A percentile compares a stretch with the other conserved stretches of the same genome.
These are phyloP conservation scores for Alternaria angustiovoidea DNA, from an alignment of 2,329 filamentous ascomycete genomes.

Conservation along the genomic window DNA sequence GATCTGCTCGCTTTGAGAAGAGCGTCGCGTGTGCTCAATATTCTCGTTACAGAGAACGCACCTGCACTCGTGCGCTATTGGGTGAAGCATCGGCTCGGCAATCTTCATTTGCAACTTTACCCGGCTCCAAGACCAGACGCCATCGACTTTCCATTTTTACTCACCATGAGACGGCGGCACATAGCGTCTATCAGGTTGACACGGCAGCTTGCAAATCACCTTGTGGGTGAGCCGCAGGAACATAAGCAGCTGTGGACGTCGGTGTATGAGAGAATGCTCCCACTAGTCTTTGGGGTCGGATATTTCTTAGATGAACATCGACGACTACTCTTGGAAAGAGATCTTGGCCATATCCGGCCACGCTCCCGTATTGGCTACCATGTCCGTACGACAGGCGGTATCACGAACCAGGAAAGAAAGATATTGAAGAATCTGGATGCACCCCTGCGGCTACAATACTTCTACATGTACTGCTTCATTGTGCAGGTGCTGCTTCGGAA, in stretches of 20 bases:
- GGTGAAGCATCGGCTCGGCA: conserved; percentile 44
- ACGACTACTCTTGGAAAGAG: conserved; percentile 40
- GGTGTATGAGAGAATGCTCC: conserved; percentile 49
- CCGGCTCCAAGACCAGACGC: conserved; percentile 41
- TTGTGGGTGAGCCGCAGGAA: conserved; percentile 41
- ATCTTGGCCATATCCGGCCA: conserved; percentile 45
- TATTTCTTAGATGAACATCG: conserved; percentile 50
- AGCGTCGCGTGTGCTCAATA: conserved; percentile 43
- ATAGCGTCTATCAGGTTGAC: conserved; percentile 48
- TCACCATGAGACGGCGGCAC: conserved; percentile 46
- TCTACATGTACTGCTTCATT: conserved; percentile 50
- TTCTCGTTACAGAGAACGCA: conserved; percentile 43
- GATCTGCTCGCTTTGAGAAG: conserved; percentile 44
- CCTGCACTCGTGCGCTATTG: conserved; percentile 48
- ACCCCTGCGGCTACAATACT: conserved; percentile 46
- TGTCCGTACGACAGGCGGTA: conserved; percentile 43
- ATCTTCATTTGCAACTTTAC: conserved; percentile 46
- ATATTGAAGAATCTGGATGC: conserved; percentile 44
- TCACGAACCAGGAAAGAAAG: conserved; percentile 37
- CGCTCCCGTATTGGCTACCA: conserved; percentile 46
- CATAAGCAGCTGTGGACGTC: conserved; percentile 46
- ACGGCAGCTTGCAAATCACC: conserved; percentile 43
- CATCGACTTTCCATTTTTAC: conserved; percentile 45
- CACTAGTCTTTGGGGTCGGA: conserved; percentile 48
- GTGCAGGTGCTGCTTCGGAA: conserved; percentile 45